A percentile compares a stretch with the other conserved stretches of the same genome.
These are phyloP conservation scores for Lepiota venenata DNA, from an alignment of 768 basidiomycete species.

Conservation along the genomic window DNA sequence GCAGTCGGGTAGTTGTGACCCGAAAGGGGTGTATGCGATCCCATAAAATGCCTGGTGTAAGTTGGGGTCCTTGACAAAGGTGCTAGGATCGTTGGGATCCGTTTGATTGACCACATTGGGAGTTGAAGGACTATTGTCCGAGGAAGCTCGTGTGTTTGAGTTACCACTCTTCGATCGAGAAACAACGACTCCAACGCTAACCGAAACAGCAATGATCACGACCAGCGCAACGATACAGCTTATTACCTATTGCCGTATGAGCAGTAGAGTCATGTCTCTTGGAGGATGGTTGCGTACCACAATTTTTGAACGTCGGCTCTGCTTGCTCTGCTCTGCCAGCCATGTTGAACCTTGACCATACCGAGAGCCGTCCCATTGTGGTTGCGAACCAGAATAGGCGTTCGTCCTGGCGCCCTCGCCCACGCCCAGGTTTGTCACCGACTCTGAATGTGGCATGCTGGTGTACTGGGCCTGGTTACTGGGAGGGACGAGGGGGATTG, in stretches of 20 bases:
- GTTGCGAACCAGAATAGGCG: background rate
- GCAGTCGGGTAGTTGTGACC: slow-evolving; percentile 69
- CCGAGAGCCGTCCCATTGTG: slow-evolving; percentile 7
- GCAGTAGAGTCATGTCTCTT: no score
- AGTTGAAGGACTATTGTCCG: background rate
- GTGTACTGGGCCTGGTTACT: background rate
- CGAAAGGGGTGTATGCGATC: slow-evolving; percentile 80
- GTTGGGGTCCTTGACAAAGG: slow-evolving; percentile 65
- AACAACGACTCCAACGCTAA: slow-evolving; percentile 3
- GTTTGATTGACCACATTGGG: slow-evolving; percentile 23
- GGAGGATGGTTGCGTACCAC: background rate
- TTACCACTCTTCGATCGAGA: slow-evolving; percentile 1
- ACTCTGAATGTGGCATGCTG: background rate
- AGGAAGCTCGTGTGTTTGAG: background rate
- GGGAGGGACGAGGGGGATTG: slow-evolving; percentile 2
- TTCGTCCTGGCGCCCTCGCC: background rate
- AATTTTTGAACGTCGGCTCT: slow-evolving; percentile 9
- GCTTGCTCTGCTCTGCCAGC: background rate
- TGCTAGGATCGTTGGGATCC: slow-evolving; percentile 67
- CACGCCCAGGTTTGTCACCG: background rate
- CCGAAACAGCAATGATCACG: slow-evolving; percentile 5
- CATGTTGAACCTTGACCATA: slow-evolving; percentile 6
- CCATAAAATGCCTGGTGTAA: slow-evolving; percentile 81
- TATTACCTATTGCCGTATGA: background rate
- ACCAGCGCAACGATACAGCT: background rate